Percentiles rank a stretch among this genome's conserved stretches.
phyloP scores from a whole-genome alignment of 2,329 filamentous ascomycete species.

The Rosellinia necatrix region DNA sequence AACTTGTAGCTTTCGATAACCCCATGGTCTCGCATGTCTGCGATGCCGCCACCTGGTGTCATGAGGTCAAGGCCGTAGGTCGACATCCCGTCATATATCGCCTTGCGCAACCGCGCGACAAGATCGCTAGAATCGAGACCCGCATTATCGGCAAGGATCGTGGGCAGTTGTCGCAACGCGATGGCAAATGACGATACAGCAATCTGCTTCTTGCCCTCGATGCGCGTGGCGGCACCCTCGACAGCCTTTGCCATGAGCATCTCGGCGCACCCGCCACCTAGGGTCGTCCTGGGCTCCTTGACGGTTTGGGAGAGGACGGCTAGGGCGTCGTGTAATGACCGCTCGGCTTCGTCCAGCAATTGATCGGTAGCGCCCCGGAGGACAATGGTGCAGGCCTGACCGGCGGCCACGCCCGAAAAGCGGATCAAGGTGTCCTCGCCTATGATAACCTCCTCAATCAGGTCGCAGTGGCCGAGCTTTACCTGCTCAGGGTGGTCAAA shows the following conservation, averaged over 20 bases:
- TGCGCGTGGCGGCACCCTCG: conserved; percentile 87
- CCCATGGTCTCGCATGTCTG: conserved; percentile 93
- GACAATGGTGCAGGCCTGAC: conserved; percentile 94
- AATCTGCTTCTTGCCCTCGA: conserved; percentile 95
- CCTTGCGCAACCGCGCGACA: conserved; percentile 86
- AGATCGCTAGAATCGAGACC: conserved; percentile 95
- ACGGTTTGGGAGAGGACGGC: conserved; percentile 97
- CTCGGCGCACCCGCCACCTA: conserved; percentile 95
- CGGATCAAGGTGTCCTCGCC: conserved; percentile 97
- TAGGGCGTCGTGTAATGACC: conserved; percentile 92
- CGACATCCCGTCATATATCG: conserved; percentile 92
- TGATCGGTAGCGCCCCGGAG: conserved; percentile 96
- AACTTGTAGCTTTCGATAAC: conserved; percentile 99
- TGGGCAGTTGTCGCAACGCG: conserved; percentile 90
- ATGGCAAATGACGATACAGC: conserved; percentile 89
- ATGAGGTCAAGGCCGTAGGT: conserved; percentile 89
- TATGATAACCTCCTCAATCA: conserved; percentile 98
- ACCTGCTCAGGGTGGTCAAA: conserved; percentile 98
- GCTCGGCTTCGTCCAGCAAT: conserved; percentile 93
- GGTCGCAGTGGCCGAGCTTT: conserved; percentile 90
- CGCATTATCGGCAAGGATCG: conserved; percentile 96
- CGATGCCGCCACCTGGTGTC: conserved; percentile 87
- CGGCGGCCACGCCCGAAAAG: conserved; percentile 94
- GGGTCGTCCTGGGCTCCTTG: conserved; percentile 88
- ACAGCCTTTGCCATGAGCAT: conserved; percentile 99